Evolutionary conservation across 2,329 filamentous ascomycete species (phyloP), one percentile per base, ranked within the genome.

Genomic region (Thielaviopsis euricoi): DNA sequence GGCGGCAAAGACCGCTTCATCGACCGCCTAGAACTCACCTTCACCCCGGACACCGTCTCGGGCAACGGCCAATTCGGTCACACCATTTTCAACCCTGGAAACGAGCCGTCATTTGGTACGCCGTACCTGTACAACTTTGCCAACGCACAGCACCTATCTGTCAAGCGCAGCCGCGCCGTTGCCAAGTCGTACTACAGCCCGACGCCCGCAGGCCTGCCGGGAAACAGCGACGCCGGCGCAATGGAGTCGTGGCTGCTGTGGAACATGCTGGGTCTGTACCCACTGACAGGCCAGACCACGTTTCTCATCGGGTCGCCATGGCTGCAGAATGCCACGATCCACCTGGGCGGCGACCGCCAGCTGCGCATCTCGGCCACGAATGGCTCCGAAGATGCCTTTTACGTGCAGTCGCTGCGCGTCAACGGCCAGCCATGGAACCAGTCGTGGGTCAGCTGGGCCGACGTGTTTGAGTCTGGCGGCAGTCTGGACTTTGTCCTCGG

Each of bases 221-320:
- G 85, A 0, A 87, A 87, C 67, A 81, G 77, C 51, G 85, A 87
- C 66, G 82, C 82, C 1, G 85, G 85, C 6, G 81, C 84, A 15
- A 86, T 87, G 83, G 82, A 87, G 65, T 81, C 77, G 7, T 86
- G 82, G 79, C 67, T 85, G 2, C 68, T 85, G 9, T 87, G 83
- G 79, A 80, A 78, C 62, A 84, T 85, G 76, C 75, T 86, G 43
- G 83, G 83, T 1, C 69, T 86, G 26, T 86, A 85, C 62, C 83
- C 83, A 1, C 71, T 87, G 61, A 84, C 82, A 0, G 82, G 81
- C 0, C 83, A 86, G 70, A 81, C 81, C 0, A 83, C 79, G 0
- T 86, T 86, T 66, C 71, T 86, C 17, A 73, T 86, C 56, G 78
- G 77, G 2, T 80, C 79, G 6, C 82, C 82, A 0, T 85, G 80